These are phyloP conservation scores for Aspergillus sp. DNA, from an alignment of 2,329 filamentous ascomycete genomes.

Conservation along the genomic window DNA sequence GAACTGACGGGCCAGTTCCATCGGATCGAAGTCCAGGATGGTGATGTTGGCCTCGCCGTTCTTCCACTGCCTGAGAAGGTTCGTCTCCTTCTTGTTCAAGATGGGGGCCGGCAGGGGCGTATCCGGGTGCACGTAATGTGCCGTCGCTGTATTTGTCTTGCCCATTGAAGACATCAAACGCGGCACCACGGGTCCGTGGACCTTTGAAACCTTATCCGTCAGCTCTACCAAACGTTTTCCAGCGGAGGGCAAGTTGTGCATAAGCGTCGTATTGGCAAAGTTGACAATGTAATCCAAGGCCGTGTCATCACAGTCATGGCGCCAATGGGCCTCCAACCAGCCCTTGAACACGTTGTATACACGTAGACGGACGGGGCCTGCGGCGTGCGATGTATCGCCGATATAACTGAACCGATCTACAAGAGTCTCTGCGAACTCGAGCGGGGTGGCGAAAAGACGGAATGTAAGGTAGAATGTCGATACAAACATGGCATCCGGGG, in stretches of 20 bases:
- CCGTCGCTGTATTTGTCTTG: slow-evolving; percentile 76
- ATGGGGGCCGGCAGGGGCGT: slow-evolving; percentile 67
- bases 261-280: slow-evolving; percentile 76
- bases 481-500: slow-evolving; percentile 87
- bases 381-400: slow-evolving; percentile 70
- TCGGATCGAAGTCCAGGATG: slow-evolving; percentile 85
- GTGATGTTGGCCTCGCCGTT: slow-evolving; percentile 67
- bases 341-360: slow-evolving; percentile 97
- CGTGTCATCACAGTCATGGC: slow-evolving; percentile 72
- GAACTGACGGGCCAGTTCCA: slow-evolving; percentile 88
- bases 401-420: slow-evolving; percentile 92
- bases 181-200: slow-evolving; percentile 74
- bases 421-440: slow-evolving; percentile 75
- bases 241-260: slow-evolving; percentile 68
- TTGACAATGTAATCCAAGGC: slow-evolving; percentile 73
- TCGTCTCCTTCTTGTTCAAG: slow-evolving; percentile 74
- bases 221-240: slow-evolving; percentile 79
- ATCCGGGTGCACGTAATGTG: slow-evolving; percentile 69
- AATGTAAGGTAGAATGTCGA: slow-evolving; percentile 97
- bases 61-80: slow-evolving; percentile 71
- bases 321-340: slow-evolving; percentile 97
- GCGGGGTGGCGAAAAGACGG: slow-evolving; percentile 81
- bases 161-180: slow-evolving; percentile 81
- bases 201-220: slow-evolving; percentile 72
- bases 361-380: slow-evolving; percentile 78